These are phyloP conservation scores for Austroboletus novae-zelandiae DNA, from an alignment of 1,284 basidiomycete species.

Conservation along the genomic window DNA sequence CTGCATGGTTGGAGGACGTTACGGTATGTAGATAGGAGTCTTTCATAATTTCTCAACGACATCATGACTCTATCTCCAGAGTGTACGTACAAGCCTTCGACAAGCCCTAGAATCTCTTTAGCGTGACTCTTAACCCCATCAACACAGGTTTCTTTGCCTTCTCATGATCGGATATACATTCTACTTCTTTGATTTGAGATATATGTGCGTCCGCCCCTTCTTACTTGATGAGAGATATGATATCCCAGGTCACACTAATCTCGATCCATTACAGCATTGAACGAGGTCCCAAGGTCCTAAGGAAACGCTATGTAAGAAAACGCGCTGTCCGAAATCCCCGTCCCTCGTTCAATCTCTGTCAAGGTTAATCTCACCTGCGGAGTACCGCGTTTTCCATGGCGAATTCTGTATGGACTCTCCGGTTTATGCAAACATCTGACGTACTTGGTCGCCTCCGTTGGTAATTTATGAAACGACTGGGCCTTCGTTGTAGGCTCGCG, in stretches of 20 bases:
- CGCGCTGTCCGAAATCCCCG: slow-evolving; percentile 11
- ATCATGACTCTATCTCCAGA: slow-evolving; percentile 16
- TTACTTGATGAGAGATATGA: slow-evolving; percentile 12
- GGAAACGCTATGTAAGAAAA: slow-evolving; percentile 4
- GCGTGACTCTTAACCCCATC: slow-evolving; percentile 9
- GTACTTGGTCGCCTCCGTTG: not conserved
- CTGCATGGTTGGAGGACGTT: too few species aligned
- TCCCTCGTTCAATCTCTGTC: slow-evolving; percentile 9
- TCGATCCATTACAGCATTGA: slow-evolving; percentile 21
- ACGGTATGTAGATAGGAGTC: too few species aligned
- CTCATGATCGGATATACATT: slow-evolving; percentile 22
- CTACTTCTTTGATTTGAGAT: slow-evolving; percentile 17
- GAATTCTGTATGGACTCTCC: slow-evolving; percentile 12
- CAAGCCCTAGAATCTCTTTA: too few species aligned
- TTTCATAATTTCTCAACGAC: slow-evolving; percentile 5
- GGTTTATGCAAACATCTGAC: not conserved
- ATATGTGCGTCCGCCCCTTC: slow-evolving; percentile 6
- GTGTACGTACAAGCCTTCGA: slow-evolving; percentile 18
- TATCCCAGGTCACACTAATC: slow-evolving; percentile 8
- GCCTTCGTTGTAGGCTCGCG: not conserved
- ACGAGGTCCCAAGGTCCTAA: slow-evolving; percentile 1
- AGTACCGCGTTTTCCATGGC: slow-evolving; percentile 8
- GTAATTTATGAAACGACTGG: too few species aligned
- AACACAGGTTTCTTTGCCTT: slow-evolving; percentile 14
- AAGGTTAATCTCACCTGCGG: slow-evolving; percentile 29